phyloP scores from a whole-genome alignment of 2,329 filamentous ascomycete genomes.

The Endothia cerciana region DNA sequence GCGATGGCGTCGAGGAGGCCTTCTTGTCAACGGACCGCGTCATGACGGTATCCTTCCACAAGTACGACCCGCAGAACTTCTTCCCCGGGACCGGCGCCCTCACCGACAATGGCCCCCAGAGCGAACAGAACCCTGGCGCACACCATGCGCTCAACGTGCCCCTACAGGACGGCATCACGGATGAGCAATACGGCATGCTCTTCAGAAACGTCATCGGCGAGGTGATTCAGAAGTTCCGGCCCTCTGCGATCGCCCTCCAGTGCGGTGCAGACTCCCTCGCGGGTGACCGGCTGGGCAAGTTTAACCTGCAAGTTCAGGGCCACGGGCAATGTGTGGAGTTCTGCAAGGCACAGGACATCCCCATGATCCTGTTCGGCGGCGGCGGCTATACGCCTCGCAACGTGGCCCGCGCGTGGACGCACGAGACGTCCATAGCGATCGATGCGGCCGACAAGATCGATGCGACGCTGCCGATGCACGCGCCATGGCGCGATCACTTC shows the following conservation, averaged over 20 bases:
- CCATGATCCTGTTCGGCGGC: slow-evolving; percentile 88
- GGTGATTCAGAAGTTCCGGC: slow-evolving; percentile 82
- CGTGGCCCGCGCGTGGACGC: slow-evolving; percentile 94
- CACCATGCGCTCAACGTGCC: slow-evolving; percentile 92
- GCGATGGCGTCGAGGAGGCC: slow-evolving; percentile 88
- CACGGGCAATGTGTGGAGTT: slow-evolving; percentile 91
- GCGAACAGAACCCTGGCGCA: slow-evolving; percentile 82
- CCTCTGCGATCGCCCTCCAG: slow-evolving; percentile 88
- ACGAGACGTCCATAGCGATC: slow-evolving; percentile 91
- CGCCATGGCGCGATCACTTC: slow-evolving; percentile 88
- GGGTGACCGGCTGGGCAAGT: slow-evolving; percentile 89
- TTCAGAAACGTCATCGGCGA: slow-evolving; percentile 81
- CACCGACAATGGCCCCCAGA: slow-evolving; percentile 81
- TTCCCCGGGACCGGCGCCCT: slow-evolving; percentile 91
- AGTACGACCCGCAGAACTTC: slow-evolving; percentile 83
- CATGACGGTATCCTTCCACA: slow-evolving; percentile 67
- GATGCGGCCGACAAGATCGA: slow-evolving; percentile 71
- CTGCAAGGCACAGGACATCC: slow-evolving; percentile 79
- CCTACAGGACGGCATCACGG: slow-evolving; percentile 86
- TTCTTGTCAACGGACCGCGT: slow-evolving; percentile 89
- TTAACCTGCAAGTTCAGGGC: slow-evolving; percentile 94
- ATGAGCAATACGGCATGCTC: slow-evolving; percentile 83
- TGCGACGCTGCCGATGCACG: slow-evolving; percentile 75
- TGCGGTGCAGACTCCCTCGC: slow-evolving; percentile 95
- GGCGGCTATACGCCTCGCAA: slow-evolving; percentile 97